Evolutionary conservation across 129 eudicot genomes (phyloP).

Genomic region (Glebionis coronaria): DNA sequence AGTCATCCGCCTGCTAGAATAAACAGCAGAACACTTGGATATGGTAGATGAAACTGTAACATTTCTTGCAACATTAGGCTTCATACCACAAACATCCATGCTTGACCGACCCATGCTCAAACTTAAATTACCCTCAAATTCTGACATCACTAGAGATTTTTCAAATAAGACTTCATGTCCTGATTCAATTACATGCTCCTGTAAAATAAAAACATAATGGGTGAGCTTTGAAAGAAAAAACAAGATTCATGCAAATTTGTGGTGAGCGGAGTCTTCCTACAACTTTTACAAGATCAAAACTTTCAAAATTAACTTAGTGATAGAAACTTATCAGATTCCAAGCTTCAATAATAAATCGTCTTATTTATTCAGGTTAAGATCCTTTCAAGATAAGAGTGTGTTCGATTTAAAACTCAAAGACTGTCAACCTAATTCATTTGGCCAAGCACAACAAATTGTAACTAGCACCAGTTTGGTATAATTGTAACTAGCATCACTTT

Average conservation of each 20-base stretch:
- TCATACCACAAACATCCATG: no score
- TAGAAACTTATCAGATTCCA: no score
- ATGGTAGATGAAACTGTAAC: constrained; percentile 4
- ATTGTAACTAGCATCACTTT: no score
- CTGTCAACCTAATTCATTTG: no score
- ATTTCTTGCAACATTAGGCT: background rate
- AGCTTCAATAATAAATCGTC: background rate
- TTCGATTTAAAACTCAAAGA: no score
- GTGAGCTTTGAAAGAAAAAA: constrained; percentile 4
- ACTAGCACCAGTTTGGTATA: no score
- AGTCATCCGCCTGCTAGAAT: constrained; percentile 28
- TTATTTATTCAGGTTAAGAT: background rate
- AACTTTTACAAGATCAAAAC: no score
- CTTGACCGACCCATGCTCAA: background rate
- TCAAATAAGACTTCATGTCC: constrained; percentile 16
- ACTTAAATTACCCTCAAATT: constrained; percentile 16
- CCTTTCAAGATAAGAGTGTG: background rate
- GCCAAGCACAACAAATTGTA: no score
- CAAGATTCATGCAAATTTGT: background rate
- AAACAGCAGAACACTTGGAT: constrained; percentile 6
- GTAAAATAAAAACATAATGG: constrained; percentile 9
- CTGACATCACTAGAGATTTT: constrained; percentile 15
- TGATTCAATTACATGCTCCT: constrained; percentile 22
- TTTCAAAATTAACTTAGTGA: no score
- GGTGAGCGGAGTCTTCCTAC: background rate